phyloP scores from a whole-genome alignment of 1,284 basidiomycete genomes.

The Polyporus tsugae region DNA sequence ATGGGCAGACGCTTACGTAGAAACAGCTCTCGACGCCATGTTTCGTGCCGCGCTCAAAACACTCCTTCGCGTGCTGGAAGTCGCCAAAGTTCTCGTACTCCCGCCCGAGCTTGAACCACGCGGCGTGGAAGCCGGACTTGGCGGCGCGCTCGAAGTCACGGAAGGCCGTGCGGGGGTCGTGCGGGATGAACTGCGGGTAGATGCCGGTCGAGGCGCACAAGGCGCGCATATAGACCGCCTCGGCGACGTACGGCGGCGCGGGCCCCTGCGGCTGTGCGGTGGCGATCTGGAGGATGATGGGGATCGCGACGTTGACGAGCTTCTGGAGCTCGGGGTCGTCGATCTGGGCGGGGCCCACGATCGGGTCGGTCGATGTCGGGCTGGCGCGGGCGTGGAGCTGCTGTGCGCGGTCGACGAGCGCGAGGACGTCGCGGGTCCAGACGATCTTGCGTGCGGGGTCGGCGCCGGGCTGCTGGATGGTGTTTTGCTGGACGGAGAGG shows the following conservation, averaged over 20 bases:
- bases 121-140: conserved; percentile 71
- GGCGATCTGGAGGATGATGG: conserved; percentile 65
- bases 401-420: conserved; percentile 74
- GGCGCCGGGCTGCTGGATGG: conserved; percentile 57
- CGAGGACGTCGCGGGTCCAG: conserved; percentile 85
- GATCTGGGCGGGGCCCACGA: conserved; percentile 60
- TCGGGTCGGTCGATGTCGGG: conserved; percentile 46
- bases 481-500: conserved; percentile 55
- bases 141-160: conserved; percentile 88
- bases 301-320: conserved; percentile 73
- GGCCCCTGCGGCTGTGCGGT: conserved; percentile 40
- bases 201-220: conserved; percentile 75
- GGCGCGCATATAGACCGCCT: conserved; percentile 81
- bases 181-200: conserved; percentile 64
- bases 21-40: conserved; percentile 36
- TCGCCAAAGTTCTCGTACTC: conserved; percentile 94
- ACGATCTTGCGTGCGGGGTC: conserved; percentile 68
- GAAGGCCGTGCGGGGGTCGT: conserved; percentile 85
- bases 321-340: conserved; percentile 67
- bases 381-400: conserved; percentile 50
- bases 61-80: conserved; percentile 42
- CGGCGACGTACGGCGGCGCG: conserved; percentile 62
- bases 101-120: conserved; percentile 90
- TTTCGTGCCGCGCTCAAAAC: conserved; percentile 37
- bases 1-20: conserved; percentile 29